Conservation (phyloP, 2,329 filamentous ascomycete species). For the Xenoacremonium recifei region DNA sequence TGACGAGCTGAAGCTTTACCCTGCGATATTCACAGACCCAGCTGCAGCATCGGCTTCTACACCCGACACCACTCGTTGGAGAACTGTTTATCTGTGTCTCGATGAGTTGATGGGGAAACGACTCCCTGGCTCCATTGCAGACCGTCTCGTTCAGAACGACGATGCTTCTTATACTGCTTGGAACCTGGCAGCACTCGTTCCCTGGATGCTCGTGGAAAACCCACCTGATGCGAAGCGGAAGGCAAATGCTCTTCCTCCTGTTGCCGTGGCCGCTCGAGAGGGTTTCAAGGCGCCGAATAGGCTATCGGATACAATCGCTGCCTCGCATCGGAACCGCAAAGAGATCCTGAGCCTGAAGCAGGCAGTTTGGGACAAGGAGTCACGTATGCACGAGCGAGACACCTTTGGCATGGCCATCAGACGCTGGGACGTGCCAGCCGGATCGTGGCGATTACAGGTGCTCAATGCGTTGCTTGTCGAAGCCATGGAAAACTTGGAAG, state of each 20-base stretch:
- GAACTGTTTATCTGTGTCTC: constrained; percentile 62
- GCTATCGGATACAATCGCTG: constrained; percentile 64
- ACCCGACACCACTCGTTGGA: constrained; percentile 62
- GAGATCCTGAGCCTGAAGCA: constrained; percentile 65
- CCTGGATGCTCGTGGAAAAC: constrained; percentile 60
- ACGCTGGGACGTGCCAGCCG: constrained; percentile 61
- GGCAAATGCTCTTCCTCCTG: constrained; percentile 48
- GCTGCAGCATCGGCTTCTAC: constrained; percentile 46
- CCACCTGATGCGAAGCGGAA: constrained; percentile 46
- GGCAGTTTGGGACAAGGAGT: constrained; percentile 45
- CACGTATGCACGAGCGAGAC: constrained; percentile 55
- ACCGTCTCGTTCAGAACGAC: constrained; percentile 57
- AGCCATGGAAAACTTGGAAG: constrained; percentile 41
- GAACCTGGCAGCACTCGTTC: constrained; percentile 71
- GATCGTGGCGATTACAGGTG: constrained; percentile 70
- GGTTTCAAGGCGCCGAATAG: constrained; percentile 80
- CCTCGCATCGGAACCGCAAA: constrained; percentile 59
- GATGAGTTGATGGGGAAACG: constrained; percentile 45
- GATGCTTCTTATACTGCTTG: constrained; percentile 73
- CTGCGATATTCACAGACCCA: constrained; percentile 72
- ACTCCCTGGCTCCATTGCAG: constrained; percentile 47
- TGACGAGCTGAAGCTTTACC: constrained; percentile 68
- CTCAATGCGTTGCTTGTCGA: constrained; percentile 68
- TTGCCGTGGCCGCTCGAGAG: constrained; percentile 61
- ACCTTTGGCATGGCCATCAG: constrained; percentile 73